Percentiles rank a stretch among this genome's conserved stretches.
Evolutionary conservation across 176 grass and related monocot species (phyloP).

Genomic region (Cenchrus americanus): DNA sequence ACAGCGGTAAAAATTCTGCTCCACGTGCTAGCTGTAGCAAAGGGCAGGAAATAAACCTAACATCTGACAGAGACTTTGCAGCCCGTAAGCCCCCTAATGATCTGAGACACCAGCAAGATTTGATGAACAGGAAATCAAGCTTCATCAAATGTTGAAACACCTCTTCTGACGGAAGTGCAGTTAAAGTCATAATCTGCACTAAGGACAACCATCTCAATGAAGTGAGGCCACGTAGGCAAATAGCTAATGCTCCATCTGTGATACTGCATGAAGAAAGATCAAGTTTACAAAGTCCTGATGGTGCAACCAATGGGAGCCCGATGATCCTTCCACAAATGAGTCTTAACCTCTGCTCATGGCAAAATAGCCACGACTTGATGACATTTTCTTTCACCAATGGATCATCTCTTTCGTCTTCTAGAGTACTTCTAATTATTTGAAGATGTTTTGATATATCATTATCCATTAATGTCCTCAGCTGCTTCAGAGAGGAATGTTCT

Average conservation of each 20-base stretch:
- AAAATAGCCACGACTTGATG: slow-evolving; percentile 1
- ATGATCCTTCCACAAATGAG: neutral
- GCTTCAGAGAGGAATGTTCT: neutral
- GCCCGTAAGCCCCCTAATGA: slow-evolving; percentile 12
- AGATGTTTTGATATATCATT: neutral
- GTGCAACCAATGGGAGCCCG: neutral
- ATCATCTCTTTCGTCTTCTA: neutral
- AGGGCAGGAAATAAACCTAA: no score
- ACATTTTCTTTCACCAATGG: neutral
- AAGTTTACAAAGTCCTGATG: neutral
- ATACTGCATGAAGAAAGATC: neutral
- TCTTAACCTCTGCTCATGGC: slow-evolving; percentile 3
- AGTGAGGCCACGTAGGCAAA: neutral
- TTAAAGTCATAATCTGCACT: neutral
- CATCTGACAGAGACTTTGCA: neutral
- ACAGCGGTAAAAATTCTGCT: neutral
- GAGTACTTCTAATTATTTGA: neutral
- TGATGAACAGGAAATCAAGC: fast-evolving
- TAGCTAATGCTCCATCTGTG: neutral
- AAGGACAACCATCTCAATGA: fast-evolving
- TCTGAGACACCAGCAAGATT: neutral
- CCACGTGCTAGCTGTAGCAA: neutral
- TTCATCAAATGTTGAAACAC: neutral
- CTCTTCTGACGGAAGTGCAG: slow-evolving; percentile 12
- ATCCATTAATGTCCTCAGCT: neutral